A percentile compares a stretch with the other conserved stretches of the same genome.
Conservation (phyloP, 768 basidiomycete species). For the Pleurotus tuber-regium region DNA sequence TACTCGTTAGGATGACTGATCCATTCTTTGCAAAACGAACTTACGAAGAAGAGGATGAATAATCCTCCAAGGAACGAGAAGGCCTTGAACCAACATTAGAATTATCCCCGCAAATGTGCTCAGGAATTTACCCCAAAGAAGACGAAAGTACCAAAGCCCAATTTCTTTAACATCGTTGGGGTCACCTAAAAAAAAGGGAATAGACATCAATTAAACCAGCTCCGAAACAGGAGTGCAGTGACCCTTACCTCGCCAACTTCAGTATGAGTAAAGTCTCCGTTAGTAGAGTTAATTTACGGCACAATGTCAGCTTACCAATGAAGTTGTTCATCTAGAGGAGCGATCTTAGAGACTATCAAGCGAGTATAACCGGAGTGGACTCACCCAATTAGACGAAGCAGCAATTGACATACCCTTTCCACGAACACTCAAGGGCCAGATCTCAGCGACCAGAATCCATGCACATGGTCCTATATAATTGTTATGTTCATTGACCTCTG, state of each 20-base stretch:
- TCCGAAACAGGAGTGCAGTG: not conserved
- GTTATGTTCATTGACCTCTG: not conserved
- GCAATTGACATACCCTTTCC: constrained; percentile 77
- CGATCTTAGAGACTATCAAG: not conserved
- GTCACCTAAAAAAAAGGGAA: constrained; percentile 51
- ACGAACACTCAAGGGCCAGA: constrained; percentile 69
- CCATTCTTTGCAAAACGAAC: constrained; percentile 16
- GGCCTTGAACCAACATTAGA: constrained; percentile 28
- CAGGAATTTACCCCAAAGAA: constrained; percentile 60
- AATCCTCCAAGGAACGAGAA: constrained; percentile 68
- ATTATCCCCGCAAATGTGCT: no score
- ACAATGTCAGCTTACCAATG: constrained; percentile 59
- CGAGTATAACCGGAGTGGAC: no score
- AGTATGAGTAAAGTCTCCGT: no score
- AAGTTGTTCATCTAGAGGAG: constrained; percentile 68
- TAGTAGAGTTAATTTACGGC: no score
- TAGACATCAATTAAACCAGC: no score
- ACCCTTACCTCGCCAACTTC: constrained; percentile 50
- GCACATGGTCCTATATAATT: constrained; percentile 49
- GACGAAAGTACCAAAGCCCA: constrained; percentile 71
- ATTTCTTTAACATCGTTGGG: constrained; percentile 64
- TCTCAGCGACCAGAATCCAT: constrained; percentile 78
- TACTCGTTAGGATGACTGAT: constrained; percentile 1
- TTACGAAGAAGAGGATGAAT: constrained; percentile 63
- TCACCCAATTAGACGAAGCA: constrained; percentile 72